phyloP scores from a whole-genome alignment of 2,329 filamentous ascomycete species.

The Colletotrichum sp. region DNA sequence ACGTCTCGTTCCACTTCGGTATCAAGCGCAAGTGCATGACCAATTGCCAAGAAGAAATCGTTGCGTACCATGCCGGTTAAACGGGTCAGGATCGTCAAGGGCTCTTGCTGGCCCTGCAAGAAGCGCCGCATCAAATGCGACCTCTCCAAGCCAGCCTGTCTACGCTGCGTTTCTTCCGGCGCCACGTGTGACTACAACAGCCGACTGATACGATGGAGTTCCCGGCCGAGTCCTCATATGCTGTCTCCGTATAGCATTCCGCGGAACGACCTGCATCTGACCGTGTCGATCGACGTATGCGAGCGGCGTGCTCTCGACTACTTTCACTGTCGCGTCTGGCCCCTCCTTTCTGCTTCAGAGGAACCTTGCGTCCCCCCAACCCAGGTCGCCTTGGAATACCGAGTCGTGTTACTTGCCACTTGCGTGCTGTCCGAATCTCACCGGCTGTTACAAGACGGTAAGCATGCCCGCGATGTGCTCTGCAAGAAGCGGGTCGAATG shows the following conservation, averaged over 20 bases:
- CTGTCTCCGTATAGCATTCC: conserved; percentile 27
- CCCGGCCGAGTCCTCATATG: conserved; percentile 34
- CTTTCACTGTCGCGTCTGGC: conserved; percentile 38
- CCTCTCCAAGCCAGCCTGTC: conserved; percentile 39
- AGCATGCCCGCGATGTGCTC: conserved; percentile 28
- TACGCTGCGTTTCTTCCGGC: conserved; percentile 32
- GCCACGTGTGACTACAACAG: conserved; percentile 40
- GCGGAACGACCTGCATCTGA: conserved; percentile 22
- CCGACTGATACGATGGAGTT: conserved; percentile 46
- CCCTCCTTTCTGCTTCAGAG: conserved; percentile 30
- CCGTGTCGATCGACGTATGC: background rate
- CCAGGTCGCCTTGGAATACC: conserved; percentile 33
- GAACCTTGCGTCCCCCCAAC: conserved; percentile 35
- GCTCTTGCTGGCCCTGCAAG: conserved; percentile 51
- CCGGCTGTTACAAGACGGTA: conserved; percentile 33
- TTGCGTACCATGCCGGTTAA: background rate
- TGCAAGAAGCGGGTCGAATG: conserved; percentile 25
- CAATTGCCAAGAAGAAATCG: background rate
- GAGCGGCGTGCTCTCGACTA: conserved; percentile 36
- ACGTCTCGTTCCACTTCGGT: background rate
- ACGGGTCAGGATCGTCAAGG: conserved; percentile 33
- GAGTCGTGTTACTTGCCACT: conserved; percentile 35
- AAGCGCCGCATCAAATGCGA: conserved; percentile 49
- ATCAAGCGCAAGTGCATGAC: background rate
- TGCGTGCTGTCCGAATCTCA: conserved; percentile 37